Evolutionary conservation across 805 yeast species (phyloP).

Genomic region (Torulaspora franciscae): DNA sequence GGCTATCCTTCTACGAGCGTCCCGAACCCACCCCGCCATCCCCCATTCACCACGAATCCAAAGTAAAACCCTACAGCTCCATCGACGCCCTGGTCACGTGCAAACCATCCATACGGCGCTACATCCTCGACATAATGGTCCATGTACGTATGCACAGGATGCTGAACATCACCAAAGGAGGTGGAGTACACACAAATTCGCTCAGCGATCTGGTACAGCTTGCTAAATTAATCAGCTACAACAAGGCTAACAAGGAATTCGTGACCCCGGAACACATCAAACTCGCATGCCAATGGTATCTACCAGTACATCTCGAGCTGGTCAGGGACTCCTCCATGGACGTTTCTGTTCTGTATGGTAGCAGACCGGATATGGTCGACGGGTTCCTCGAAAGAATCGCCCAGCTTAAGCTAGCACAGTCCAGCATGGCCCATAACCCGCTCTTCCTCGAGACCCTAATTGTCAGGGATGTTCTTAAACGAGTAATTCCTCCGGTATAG

Average conservation of each 20-base stretch:
- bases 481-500: constrained; percentile 43
- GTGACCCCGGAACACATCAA: constrained; percentile 52
- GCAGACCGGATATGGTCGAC: constrained; percentile 27
- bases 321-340: constrained; percentile 37
- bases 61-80: neutral
- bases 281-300: constrained; percentile 43
- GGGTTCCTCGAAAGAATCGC: constrained; percentile 23
- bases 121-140: constrained; percentile 54
- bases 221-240: constrained; percentile 38
- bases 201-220: constrained; percentile 42
- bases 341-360: constrained; percentile 29
- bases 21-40: constrained; percentile 4
- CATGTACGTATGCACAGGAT: constrained; percentile 54
- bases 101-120: constrained; percentile 46
- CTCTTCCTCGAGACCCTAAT: constrained; percentile 41
- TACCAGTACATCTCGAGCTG: constrained; percentile 52
- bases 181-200: constrained; percentile 50
- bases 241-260: constrained; percentile 34
- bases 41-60: neutral
- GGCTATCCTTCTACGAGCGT: constrained; percentile 28
- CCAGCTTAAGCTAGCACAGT: constrained; percentile 17
- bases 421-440: constrained; percentile 20
- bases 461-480: constrained; percentile 47
- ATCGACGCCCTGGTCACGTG: constrained; percentile 32
- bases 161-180: constrained; percentile 37